phyloP scores from a whole-genome alignment of 768 basidiomycete genomes.

The Ramaria sp. region DNA sequence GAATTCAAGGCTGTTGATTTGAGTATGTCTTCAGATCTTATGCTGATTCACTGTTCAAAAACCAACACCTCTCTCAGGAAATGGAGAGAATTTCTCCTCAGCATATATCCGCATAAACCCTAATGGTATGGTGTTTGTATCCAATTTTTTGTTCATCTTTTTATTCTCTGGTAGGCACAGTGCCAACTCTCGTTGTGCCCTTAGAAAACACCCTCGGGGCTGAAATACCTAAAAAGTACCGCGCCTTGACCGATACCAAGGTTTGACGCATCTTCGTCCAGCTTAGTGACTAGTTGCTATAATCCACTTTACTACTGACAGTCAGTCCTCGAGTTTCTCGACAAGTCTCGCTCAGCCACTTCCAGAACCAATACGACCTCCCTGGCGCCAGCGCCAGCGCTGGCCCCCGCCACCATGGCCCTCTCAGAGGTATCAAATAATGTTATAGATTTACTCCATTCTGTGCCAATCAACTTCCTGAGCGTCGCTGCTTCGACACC shows the following conservation, averaged over 20 bases:
- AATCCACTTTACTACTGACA: constrained; percentile 18
- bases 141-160: neutral
- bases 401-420: constrained; percentile 76
- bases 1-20: constrained; percentile 60
- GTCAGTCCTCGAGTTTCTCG: constrained; percentile 72
- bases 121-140: constrained; percentile 39
- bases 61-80: constrained; percentile 30
- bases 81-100: constrained; percentile 70
- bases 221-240: constrained; percentile 70
- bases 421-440: constrained; percentile 31
- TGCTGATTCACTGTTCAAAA: neutral
- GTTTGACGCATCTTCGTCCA: constrained; percentile 24
- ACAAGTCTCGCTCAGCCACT: constrained; percentile 63
- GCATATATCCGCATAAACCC: constrained; percentile 70
- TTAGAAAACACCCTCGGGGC: constrained; percentile 57
- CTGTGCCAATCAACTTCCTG: constrained; percentile 50
- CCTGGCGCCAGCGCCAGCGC: constrained; percentile 57
- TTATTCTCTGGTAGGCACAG: constrained; percentile 38
- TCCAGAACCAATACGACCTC: constrained; percentile 66
- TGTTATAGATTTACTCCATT: constrained; percentile 49
- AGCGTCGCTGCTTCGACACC: constrained; percentile 50
- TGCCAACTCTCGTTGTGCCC: constrained; percentile 82
- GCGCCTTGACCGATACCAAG: constrained; percentile 66
- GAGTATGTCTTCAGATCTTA: constrained; percentile 23
- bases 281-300: constrained; percentile 10